phyloP scores from a whole-genome alignment of 73 alveolate species.

The Paramecium sonneborni region DNA sequence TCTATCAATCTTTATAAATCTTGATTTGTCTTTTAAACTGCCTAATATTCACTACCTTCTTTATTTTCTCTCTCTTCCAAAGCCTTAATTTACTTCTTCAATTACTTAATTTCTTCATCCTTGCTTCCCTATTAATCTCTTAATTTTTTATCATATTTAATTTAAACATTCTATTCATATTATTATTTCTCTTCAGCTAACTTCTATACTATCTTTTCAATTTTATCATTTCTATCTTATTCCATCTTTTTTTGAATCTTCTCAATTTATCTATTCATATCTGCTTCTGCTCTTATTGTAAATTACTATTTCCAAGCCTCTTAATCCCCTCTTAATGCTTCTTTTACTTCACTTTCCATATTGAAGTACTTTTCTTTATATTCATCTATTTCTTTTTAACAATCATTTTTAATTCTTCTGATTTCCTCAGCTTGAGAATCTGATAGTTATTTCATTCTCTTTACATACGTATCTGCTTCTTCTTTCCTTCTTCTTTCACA shows the following conservation, averaged over 20 bases:
- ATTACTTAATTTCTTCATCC: constrained; percentile 55
- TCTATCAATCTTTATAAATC: constrained; percentile 41
- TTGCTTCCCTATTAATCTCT: background rate
- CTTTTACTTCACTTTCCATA: constrained; percentile 28
- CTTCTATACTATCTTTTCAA: constrained; percentile 61
- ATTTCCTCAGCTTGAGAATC: constrained; percentile 60
- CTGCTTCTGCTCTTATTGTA: constrained; percentile 56
- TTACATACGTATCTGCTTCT: constrained; percentile 58
- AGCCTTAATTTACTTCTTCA: constrained; percentile 58
- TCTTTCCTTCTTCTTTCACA: constrained; percentile 54
- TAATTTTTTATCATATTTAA: constrained; percentile 41
- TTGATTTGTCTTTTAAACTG: constrained; percentile 32
- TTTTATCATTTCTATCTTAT: constrained; percentile 65
- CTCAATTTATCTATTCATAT: constrained; percentile 59
- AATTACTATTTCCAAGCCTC: constrained; percentile 54
- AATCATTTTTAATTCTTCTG: constrained; percentile 49
- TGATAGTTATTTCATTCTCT: constrained; percentile 45
- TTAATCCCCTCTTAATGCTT: constrained; percentile 59
- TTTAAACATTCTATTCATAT: background rate
- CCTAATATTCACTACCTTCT: constrained; percentile 55
- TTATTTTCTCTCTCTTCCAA: constrained; percentile 48
- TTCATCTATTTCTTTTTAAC: constrained; percentile 62
- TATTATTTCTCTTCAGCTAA: constrained; percentile 62
- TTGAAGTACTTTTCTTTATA: constrained; percentile 51
- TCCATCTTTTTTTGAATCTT: constrained; percentile 61